Evolutionary conservation across 2,329 filamentous ascomycete genomes (phyloP).

Genomic region (Aspergillus tamarii): DNA sequence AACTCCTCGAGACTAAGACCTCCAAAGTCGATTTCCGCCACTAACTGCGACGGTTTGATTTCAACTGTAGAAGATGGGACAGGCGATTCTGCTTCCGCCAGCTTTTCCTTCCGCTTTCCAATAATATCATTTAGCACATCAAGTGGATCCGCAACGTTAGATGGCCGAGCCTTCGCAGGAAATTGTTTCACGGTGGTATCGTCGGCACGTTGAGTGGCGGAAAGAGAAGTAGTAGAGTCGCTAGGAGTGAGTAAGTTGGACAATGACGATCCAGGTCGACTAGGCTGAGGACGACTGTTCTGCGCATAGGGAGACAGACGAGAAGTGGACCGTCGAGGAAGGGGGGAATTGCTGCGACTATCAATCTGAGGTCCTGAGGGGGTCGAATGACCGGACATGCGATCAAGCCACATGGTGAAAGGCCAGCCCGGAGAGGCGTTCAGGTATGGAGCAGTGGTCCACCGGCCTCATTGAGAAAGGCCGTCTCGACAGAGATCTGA

Average conservation of each 20-base stretch:
- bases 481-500: not conserved
- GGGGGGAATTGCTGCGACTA: constrained; percentile 71
- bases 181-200: constrained; percentile 69
- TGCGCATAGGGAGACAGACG: constrained; percentile 70
- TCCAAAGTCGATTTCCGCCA: constrained; percentile 75
- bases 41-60: constrained; percentile 51
- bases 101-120: constrained; percentile 40
- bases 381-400: constrained; percentile 73
- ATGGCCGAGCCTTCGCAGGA: constrained; percentile 51
- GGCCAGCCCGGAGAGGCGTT: constrained; percentile 18
- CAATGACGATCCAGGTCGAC: constrained; percentile 74
- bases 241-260: constrained; percentile 72
- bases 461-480: constrained; percentile 11
- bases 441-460: constrained; percentile 12
- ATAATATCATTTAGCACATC: constrained; percentile 68
- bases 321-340: constrained; percentile 67
- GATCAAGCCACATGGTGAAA: constrained; percentile 81
- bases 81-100: constrained; percentile 15
- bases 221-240: constrained; percentile 76
- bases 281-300: constrained; percentile 68
- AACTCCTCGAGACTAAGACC: constrained; percentile 77
- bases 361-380: constrained; percentile 64
- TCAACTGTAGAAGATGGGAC: constrained; percentile 6
- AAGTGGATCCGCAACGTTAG: constrained; percentile 68
- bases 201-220: constrained; percentile 68